Evolutionary conservation across 768 basidiomycete genomes (phyloP), one percentile per base, ranked within the genome.

Genomic region (Botryobasidium botryosum): DNA sequence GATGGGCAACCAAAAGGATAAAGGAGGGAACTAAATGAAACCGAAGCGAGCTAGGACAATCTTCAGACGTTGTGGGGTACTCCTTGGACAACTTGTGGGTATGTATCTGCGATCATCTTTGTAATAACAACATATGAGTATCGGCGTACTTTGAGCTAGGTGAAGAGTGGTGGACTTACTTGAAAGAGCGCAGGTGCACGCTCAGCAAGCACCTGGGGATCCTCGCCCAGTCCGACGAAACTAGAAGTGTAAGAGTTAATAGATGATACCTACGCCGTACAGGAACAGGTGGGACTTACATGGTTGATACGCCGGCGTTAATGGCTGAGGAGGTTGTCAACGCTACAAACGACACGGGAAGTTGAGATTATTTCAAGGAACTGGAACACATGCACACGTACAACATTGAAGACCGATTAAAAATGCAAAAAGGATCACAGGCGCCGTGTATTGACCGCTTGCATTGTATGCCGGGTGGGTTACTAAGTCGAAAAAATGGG

Each of bases 271-370:
- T 5, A 3, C 23, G 21, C 6, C 13, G 31, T 33, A 17, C 26
- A 13, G 28, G 5, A 28, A 33, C 17, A 33, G 24, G 28, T 23
- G 18, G 26, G 18, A 56, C 71, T 50, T 58, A 83, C 75, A 87
- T 85, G 2, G 84, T 87, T 2, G 83, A 86, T 1, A 88, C 84
- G 40, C 84, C 86, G 12, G 82, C 83, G 56, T 87, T 83, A 52
- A 85, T 75, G 3, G 79, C 74, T 10, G 77, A 76, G 2, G 74
- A 72, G 49, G 82, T 62, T 5, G 79, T 81, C 49, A 79, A 59
- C 13, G 73, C 79, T 81, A 49, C 27, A 18, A 18, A 48, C 41
- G 8, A 35, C 1, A 50, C 55, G n/a, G n/a, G n/a, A n/a, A n/a
- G n/a, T n/a, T n/a, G n/a, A n/a, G n/a, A n/a, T n/a, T n/a, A n/a